These are phyloP conservation scores for Monosporozyma solicola DNA, from an alignment of 805 yeast species.

Conservation along the genomic window DNA sequence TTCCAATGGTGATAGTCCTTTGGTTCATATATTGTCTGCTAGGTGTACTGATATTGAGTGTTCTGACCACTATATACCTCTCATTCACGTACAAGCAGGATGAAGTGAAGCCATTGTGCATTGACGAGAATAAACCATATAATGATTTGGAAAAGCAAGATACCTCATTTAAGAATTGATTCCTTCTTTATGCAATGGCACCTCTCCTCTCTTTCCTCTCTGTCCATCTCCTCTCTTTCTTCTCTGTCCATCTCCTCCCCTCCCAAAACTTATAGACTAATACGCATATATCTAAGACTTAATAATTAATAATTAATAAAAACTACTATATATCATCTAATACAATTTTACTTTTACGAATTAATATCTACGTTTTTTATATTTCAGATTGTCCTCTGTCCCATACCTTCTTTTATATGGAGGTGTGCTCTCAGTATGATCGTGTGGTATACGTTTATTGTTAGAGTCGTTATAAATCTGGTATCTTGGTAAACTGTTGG, in stretches of 20 bases:
- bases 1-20: neutral
- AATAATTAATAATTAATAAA: neutral
- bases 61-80: neutral
- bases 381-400: neutral
- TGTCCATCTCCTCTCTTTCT: neutral
- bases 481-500: slow-evolving; percentile 8
- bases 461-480: slow-evolving; percentile 8
- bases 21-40: slow-evolving; percentile 1
- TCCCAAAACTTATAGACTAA: neutral
- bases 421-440: neutral
- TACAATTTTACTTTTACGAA: neutral
- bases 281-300: neutral
- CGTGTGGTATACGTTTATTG: neutral
- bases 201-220: too few species aligned
- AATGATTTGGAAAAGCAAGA: neutral
- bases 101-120: neutral
- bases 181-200: neutral
- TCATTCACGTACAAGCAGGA: neutral
- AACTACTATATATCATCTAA: neutral
- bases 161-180: neutral
- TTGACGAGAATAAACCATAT: neutral
- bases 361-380: neutral
- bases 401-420: neutral
- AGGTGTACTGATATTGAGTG: neutral
- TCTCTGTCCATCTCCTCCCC: neutral